Evolutionary conservation across 441 rosid genomes (phyloP), one percentile per base, ranked within the genome.

Genomic region (Geranium incanum): DNA sequence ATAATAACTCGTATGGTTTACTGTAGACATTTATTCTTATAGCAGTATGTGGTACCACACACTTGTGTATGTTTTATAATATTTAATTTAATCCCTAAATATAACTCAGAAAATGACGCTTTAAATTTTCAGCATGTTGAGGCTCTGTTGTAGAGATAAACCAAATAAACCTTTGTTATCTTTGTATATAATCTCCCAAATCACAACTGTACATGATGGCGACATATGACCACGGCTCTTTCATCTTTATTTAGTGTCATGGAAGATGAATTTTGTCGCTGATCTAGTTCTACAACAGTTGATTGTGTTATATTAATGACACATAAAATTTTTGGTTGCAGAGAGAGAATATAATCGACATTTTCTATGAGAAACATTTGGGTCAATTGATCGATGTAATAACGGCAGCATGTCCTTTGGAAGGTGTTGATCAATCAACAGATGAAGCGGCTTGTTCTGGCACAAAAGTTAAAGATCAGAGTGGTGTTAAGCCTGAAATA

Each of bases 281-380:
- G 69, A 50, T 79, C 68, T 71, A 67, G 55, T 74, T 57, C 45
- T 67, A 55, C 69, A 64, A 43, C 67, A 41, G 43, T 66, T 45
- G 41, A 71, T 33, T 77, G 50, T 77, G 4, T 82, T 75, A 48
- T 41, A 39, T 28, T 13, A 76, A 11, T 15, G 59, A 74, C 43
- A 38, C 72, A 28, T 12, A 0, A 23, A 23, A 41, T 75, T 7
- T 68, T 70, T 37, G 80, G 70, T 74, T 79, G 88, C 96, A 96
- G 99, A 88, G 93, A 81, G 97, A 91, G 64, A 82, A 78, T 74
- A 83, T 91, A 71, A 81, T 91, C 78, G 98, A 96, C 78, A 96
- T 91, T 60, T 96, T 96, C 85, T 96, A 86, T 75, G 98, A 96
- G 89, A 91, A 87, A 83, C 97, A 96, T 83, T 81, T 96, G 86